These are phyloP conservation scores for Pseudoscleropodium purum DNA, from an alignment of 225 moss, liverwort and hornwort species.

Conservation along the genomic window DNA sequence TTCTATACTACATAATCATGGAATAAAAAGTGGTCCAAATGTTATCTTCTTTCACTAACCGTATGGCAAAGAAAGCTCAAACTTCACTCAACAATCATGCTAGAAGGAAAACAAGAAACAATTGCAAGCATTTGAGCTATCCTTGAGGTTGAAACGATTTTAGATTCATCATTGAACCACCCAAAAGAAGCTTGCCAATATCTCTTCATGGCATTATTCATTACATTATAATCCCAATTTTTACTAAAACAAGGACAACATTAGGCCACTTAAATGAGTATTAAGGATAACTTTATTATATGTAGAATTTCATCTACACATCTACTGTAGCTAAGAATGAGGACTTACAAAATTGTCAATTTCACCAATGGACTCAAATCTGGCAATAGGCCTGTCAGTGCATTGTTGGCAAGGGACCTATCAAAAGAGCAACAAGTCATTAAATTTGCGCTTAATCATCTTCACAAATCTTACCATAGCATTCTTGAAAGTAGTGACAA, in stretches of 20 bases:
- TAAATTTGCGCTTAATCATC: background rate
- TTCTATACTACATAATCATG: background rate
- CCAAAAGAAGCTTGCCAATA: background rate
- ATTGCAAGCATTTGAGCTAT: background rate
- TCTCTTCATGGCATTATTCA: background rate
- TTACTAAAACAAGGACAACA: background rate
- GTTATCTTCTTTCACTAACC: fast-evolving
- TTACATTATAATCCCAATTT: background rate
- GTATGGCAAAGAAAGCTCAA: background rate
- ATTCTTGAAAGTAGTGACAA: background rate
- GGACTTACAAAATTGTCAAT: slow-evolving; percentile 4
- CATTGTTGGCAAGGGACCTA: slow-evolving; percentile 6
- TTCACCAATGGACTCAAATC: background rate
- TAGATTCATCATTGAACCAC: background rate
- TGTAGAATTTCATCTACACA: background rate
- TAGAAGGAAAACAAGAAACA: background rate
- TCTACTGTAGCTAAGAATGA: background rate
- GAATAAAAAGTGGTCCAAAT: background rate
- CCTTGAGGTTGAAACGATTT: background rate
- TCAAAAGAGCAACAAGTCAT: background rate
- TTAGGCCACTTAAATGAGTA: background rate
- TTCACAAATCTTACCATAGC: background rate
- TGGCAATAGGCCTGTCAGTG: background rate
- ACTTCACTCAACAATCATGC: background rate
- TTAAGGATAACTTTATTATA: background rate